Evolutionary conservation across 257 asterid genomes (phyloP).

Genomic region (Linderniella brevidens): DNA sequence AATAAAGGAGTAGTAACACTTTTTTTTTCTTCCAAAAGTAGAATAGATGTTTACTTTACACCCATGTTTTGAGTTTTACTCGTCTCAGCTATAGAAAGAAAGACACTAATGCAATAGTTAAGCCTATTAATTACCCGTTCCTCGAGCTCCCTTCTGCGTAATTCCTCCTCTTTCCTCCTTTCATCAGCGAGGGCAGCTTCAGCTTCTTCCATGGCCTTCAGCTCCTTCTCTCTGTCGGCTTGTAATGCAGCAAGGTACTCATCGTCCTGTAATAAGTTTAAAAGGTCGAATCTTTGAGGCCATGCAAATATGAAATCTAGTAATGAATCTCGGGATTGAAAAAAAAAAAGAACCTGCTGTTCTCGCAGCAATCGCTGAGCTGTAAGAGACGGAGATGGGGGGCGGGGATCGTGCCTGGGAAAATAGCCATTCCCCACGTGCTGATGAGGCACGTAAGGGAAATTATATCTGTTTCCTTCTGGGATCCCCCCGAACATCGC

Average conservation of each 20-base stretch:
- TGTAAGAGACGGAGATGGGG: constrained; percentile 91
- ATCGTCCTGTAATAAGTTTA: constrained; percentile 59
- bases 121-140: constrained; percentile 49
- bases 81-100: no score
- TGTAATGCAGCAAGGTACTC: constrained; percentile 84
- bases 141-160: constrained; percentile 37
- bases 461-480: constrained; percentile 50
- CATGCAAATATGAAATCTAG: constrained; percentile 5
- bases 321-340: constrained; percentile 8
- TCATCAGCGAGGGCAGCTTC: constrained; percentile 77
- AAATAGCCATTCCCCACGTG: constrained; percentile 12
- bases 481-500: constrained; percentile 32
- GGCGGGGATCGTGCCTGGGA: constrained; percentile 41
- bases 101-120: no score
- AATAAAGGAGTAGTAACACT: no score
- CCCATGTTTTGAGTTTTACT: no score
- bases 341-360: constrained; percentile 72
- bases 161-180: constrained; percentile 67
- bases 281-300: constrained; percentile 2
- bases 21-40: no score
- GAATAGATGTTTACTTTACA: no score
- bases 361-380: constrained; percentile 91
- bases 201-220: constrained; percentile 93
- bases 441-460: constrained; percentile 52
- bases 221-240: constrained; percentile 95